Base-by-base conservation (phyloP, 2,329 filamentous ascomycete species). In the Botrytis squamosa region DNA sequence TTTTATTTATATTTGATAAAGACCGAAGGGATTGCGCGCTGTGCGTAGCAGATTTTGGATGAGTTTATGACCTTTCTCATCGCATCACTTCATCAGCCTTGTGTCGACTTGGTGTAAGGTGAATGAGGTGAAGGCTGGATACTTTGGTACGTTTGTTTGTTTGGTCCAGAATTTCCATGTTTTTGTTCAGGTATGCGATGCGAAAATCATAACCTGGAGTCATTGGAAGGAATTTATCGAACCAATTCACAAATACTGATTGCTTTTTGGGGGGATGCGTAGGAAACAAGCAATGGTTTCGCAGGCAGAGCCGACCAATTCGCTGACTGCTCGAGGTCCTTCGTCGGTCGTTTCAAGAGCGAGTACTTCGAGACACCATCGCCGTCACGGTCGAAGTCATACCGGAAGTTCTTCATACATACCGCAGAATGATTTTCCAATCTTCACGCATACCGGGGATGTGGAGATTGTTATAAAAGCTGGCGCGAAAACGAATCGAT, bases 401-500 rank as follows among this genome's bases (percentile, higher is more conserved):
- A 89, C 92, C 79, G 93, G 93, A 74, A 91, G 91, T 75, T 85
- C 87, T 49, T 88, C 89, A 29, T 90, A 91, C 80, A 84, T 89
- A 38, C 88, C 92, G 60, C 92, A 93, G 81, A 98, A 98, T 81
- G 95, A 98, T 82, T 98, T 98, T 79, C 95, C 95, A 36, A 85
- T 97, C 80, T 98, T 98, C 83, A 91, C 90, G 68, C 91, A 95
- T 79, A 95, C 93, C 55, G 95, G 95, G 80, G 95, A 98, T 83
- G 94, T 98, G 80, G 95, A 98, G 83, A 94, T 98, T 76, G 81
- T 95, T 72, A 88, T 98, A 79, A 88, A 87, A 80, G 87, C 89
- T 22, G 88, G 92, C 71, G 87, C 89, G 75, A 89, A 90, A 80
- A 92, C 96, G 83, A 93, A 93, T 81, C 88, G 92, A 75, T 98